These are phyloP conservation scores for Cenchrus purpureus DNA, from an alignment of 176 grass and related monocot species.

Conservation along the genomic window DNA sequence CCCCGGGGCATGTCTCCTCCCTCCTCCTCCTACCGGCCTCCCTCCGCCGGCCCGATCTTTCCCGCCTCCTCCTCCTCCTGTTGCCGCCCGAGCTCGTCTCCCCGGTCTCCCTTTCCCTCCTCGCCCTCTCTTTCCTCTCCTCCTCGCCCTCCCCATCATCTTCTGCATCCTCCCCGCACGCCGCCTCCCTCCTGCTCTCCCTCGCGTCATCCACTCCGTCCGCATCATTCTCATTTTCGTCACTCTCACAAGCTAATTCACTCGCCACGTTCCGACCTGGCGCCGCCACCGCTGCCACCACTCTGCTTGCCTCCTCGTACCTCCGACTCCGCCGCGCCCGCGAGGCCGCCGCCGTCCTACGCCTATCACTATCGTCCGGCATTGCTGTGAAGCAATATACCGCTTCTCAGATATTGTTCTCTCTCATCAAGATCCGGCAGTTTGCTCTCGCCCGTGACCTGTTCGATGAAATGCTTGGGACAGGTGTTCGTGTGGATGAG, in stretches of 20 bases:
- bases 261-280: conserved; percentile 12
- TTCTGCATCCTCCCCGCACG: conserved; percentile 31
- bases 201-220: conserved; percentile 28
- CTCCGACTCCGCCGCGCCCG: conserved; percentile 47
- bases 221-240: conserved; percentile 36
- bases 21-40: conserved; percentile 54
- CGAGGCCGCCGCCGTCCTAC: conserved; percentile 47
- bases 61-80: conserved; percentile 30
- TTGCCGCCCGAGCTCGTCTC: conserved; percentile 38
- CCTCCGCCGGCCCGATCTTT: conserved; percentile 36
- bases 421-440: conserved; percentile 50
- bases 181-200: conserved; percentile 19
- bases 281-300: conserved; percentile 26
- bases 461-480: conserved; percentile 62
- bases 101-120: conserved; percentile 43
- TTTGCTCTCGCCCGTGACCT: conserved; percentile 54
- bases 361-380: conserved; percentile 41
- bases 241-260: conserved; percentile 32
- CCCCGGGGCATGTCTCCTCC: conserved; percentile 39
- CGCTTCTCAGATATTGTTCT: conserved; percentile 58
- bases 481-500: conserved; percentile 44
- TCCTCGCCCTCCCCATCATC: conserved; percentile 12
- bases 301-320: conserved; percentile 57
- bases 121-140: conserved; percentile 43
- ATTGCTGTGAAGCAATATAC: conserved; percentile 46